Evolutionary conservation across 2,329 filamentous ascomycete genomes (phyloP).

Genomic region (Trichoderma endophyticum): DNA sequence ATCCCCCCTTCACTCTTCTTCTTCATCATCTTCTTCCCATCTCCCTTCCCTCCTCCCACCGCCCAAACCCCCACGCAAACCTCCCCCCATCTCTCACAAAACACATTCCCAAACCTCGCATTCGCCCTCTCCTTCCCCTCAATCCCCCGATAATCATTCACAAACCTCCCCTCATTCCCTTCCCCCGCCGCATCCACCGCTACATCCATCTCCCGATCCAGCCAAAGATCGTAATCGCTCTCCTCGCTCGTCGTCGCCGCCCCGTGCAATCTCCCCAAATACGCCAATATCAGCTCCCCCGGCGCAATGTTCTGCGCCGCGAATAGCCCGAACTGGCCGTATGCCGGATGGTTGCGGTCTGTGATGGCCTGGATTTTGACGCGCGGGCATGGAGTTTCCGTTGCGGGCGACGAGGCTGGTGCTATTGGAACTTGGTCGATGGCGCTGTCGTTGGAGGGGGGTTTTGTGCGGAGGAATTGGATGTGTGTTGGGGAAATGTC

Average conservation of each 20-base stretch:
- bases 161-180: conserved; percentile 64
- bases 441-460: conserved; percentile 2
- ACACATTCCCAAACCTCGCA: conserved; percentile 58
- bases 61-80: conserved; percentile 59
- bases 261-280: conserved; percentile 57
- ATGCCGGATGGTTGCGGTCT: conserved; percentile 52
- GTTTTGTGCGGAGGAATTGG: conserved; percentile 35
- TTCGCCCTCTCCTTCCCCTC: conserved; percentile 44
- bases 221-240: conserved; percentile 62
- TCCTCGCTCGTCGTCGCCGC: conserved; percentile 29
- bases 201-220: conserved; percentile 54
- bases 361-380: conserved; percentile 55
- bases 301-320: conserved; percentile 52
- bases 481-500: conserved; percentile 44
- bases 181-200: conserved; percentile 57
- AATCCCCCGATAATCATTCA: conserved; percentile 65
- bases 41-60: conserved; percentile 31
- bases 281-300: conserved; percentile 57
- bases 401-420: conserved; percentile 28
- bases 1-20: conserved; percentile 32
- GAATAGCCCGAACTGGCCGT: conserved; percentile 59
- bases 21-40: conserved; percentile 27
- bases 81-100: conserved; percentile 58
- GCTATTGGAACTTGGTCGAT: conserved; percentile 16
- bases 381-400: conserved; percentile 44